These are phyloP conservation scores for Pleoardoris graminearum DNA, from an alignment of 2,329 filamentous ascomycete species.

Conservation along the genomic window DNA sequence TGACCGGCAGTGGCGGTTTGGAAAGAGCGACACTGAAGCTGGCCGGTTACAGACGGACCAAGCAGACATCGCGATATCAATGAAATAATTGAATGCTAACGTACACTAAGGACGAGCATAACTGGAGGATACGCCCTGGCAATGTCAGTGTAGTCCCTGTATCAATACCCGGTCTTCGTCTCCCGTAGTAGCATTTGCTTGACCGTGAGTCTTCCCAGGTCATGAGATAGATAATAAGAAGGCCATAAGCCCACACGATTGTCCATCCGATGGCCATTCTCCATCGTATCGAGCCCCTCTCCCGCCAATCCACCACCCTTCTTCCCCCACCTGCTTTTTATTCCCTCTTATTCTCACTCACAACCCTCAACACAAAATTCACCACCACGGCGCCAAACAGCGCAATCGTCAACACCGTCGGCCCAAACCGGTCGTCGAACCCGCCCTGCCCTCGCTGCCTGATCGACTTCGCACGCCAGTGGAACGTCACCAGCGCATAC, in stretches of 20 bases:
- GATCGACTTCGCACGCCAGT: slow-evolving; percentile 95
- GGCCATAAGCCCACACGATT: too few relatives aligned
- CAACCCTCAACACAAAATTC: slow-evolving; percentile 77
- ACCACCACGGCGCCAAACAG: slow-evolving; percentile 88
- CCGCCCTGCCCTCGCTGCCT: slow-evolving; percentile 87
- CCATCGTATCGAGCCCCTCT: too few relatives aligned
- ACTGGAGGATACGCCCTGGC: neutral
- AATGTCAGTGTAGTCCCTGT: neutral
- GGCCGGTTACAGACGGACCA: too few relatives aligned
- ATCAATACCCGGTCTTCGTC: neutral
- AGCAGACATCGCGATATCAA: too few relatives aligned
- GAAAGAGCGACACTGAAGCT: too few relatives aligned
- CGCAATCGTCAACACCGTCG: slow-evolving; percentile 85
- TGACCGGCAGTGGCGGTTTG: too few relatives aligned
- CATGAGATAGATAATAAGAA: too few relatives aligned
- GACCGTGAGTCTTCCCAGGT: too few relatives aligned
- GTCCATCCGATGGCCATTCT: too few relatives aligned
- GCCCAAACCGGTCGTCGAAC: slow-evolving; percentile 94
- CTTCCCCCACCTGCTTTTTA: slow-evolving; percentile 16
- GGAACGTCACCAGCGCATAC: slow-evolving; percentile 92
- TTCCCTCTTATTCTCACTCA: slow-evolving; percentile 26
- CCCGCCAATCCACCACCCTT: too few relatives aligned
- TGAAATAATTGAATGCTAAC: neutral
- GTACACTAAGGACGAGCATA: neutral
- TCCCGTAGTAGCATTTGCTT: too few relatives aligned